phyloP scores from a whole-genome alignment of 371 early-diverging fungal genomes.

The Thermomucor indicae-seudaticae region DNA sequence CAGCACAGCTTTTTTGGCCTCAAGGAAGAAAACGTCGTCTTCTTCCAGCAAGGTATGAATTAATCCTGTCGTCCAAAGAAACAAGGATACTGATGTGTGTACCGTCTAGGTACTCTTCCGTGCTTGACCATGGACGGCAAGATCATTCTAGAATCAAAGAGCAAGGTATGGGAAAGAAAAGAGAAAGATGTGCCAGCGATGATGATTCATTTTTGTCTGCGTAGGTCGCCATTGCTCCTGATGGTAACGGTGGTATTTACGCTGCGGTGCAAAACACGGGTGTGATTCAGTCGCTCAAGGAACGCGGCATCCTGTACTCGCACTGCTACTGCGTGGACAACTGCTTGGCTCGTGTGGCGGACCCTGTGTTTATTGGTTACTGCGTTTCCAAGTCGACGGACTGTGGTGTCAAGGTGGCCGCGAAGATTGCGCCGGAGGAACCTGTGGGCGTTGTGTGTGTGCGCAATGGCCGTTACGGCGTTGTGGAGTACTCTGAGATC shows the following conservation, averaged over 20 bases:
- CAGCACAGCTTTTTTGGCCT: conserved; percentile 80
- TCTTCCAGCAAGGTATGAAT: conserved; percentile 78
- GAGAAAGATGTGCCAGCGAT: neutral
- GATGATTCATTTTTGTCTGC: neutral
- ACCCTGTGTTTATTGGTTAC: conserved; percentile 92
- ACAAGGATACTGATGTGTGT: neutral
- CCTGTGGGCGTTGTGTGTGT: conserved; percentile 93
- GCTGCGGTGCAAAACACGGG: conserved; percentile 74
- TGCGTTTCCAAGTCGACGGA: conserved; percentile 80
- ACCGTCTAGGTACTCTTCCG: conserved; percentile 69
- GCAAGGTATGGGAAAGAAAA: conserved; percentile 48
- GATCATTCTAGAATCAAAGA: conserved; percentile 81
- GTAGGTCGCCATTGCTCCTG: conserved; percentile 64
- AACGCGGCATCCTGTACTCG: conserved; percentile 78
- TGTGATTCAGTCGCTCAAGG: conserved; percentile 69
- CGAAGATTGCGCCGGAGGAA: conserved; percentile 81
- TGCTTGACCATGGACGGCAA: conserved; percentile 81
- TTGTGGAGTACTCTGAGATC: conserved; percentile 97
- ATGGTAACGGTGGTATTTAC: conserved; percentile 85
- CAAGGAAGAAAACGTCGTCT: conserved; percentile 71
- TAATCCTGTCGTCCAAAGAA: neutral
- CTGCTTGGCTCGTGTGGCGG: conserved; percentile 91
- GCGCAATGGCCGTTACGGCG: conserved; percentile 76
- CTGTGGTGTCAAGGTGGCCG: conserved; percentile 93
- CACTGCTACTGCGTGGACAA: conserved; percentile 97